Conservation (phyloP, 441 rosid genomes). For the Cnidoscolus chayamansa region DNA sequence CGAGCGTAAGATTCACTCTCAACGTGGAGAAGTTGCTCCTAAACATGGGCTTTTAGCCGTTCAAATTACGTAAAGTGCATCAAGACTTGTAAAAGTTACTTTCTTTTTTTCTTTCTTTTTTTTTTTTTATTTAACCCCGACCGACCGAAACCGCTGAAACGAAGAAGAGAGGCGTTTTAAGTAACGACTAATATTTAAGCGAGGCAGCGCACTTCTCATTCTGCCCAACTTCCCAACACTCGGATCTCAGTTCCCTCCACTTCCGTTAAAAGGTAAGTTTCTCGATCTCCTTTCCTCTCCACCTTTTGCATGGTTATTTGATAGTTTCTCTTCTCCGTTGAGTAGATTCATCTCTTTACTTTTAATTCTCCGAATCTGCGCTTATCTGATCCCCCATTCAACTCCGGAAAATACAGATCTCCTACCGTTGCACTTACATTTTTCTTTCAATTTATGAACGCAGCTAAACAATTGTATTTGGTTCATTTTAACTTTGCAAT, state of each 20-base stretch:
- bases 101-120: no score
- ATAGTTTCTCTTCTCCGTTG: not conserved
- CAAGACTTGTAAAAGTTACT: no score
- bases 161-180: not conserved
- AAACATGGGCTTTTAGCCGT: not conserved
- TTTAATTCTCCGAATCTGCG: not conserved
- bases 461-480: not conserved
- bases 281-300: not conserved
- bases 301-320: not conserved
- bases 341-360: not conserved
- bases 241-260: constrained; percentile 8
- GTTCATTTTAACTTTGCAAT: no score
- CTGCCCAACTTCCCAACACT: not conserved
- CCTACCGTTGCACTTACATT: not conserved
- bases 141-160: constrained; percentile 6
- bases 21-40: not conserved
- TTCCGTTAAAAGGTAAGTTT: not conserved
- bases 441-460: not conserved
- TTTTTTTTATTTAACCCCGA: constrained; percentile 1
- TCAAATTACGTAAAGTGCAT: not conserved
- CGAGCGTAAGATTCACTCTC: not conserved
- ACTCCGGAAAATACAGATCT: not conserved
- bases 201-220: not conserved
- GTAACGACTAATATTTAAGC: not conserved
- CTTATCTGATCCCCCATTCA: not conserved